Percentiles rank a stretch among this genome's conserved stretches.
phyloP scores from a whole-genome alignment of 2,329 filamentous ascomycete species.

The Stachybotrys chlorohalonatus region DNA sequence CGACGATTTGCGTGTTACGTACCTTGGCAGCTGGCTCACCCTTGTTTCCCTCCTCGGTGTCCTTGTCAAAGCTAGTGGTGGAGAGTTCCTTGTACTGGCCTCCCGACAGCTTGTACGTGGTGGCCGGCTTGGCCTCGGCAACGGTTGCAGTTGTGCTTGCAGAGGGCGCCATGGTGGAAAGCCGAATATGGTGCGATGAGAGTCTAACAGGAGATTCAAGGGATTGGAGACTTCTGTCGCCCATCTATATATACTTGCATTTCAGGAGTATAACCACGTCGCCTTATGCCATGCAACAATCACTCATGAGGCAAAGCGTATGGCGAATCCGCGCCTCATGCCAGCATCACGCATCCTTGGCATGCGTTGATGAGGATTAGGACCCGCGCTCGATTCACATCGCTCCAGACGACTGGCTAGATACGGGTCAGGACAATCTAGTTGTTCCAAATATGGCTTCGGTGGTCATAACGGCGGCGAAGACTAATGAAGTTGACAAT shows the following conservation, averaged over 20 bases:
- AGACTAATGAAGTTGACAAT: background rate
- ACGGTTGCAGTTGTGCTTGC: constrained; percentile 6
- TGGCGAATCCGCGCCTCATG: background rate
- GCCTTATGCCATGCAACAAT: background rate
- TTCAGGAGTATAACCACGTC: background rate
- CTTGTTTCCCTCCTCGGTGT: constrained; percentile 17
- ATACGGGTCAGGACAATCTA: background rate
- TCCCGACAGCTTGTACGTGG: constrained; percentile 13
- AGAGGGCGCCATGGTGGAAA: constrained; percentile 12
- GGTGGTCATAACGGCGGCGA: background rate
- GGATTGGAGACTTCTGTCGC: background rate
- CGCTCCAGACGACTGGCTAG: background rate
- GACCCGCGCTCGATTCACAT: background rate
- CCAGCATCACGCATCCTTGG: background rate
- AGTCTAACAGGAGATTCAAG: background rate
- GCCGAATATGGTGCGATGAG: background rate
- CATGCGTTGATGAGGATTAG: background rate
- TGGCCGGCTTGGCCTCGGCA: constrained; percentile 2
- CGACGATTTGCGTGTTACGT: background rate
- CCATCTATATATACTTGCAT: background rate
- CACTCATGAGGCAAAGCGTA: background rate
- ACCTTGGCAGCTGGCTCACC: constrained; percentile 18
- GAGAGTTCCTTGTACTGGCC: constrained; percentile 22
- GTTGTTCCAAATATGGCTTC: background rate
- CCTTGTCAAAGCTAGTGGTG: constrained; percentile 13